Evolutionary conservation across 202 grass and related monocot species (phyloP), one percentile per base, ranked within the genome.

Genomic region (Zoysia matrella): DNA sequence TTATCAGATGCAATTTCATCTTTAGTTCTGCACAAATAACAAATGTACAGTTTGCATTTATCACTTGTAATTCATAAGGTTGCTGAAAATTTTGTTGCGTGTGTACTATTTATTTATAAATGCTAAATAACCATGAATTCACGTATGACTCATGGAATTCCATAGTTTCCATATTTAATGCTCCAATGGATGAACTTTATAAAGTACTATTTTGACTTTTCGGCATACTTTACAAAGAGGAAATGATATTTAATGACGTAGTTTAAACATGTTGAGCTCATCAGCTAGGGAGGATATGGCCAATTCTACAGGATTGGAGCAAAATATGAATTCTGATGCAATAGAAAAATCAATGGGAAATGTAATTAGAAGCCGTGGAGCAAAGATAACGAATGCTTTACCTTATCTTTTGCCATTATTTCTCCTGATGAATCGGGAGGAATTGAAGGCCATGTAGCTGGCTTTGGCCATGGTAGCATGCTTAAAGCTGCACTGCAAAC

Each of bases 401-500:
- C 97, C 97, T 99, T 99, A 75, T 99, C 97, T 75, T 96, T 99
- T 77, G 84, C 81, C 89, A 99, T 90, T 85, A 94, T 78, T 86
- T 90, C 93, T 80, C 85, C 72, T 9, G 97, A 96, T 52, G 91
- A 89, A 84, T 99, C 97, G 50, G 81, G 68, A 67, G 97, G 91
- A 46, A 96, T 60, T 71, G 89, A 88, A 89, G 97, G 97, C 97
- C 97, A 99, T 75, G 86, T 94, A 88, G 91, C 74, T 85, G 97
- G 97, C 77, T 99, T 99, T 51, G 97, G 97, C 97, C 97, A 99
- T 47, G 97, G 91, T 85, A 99, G 79, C 97, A 99, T 96, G 89
- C 97, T 99, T 76, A 99, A 84, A 73, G 87, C 89, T 90, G 97
- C 93, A 91, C 97, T 99, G 61, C 73, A 82, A 72, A 70, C 81